Evolutionary conservation across 352 stramenopile genomes (phyloP), one percentile per base, ranked within the genome.

Genomic region (Pythium biforme): DNA sequence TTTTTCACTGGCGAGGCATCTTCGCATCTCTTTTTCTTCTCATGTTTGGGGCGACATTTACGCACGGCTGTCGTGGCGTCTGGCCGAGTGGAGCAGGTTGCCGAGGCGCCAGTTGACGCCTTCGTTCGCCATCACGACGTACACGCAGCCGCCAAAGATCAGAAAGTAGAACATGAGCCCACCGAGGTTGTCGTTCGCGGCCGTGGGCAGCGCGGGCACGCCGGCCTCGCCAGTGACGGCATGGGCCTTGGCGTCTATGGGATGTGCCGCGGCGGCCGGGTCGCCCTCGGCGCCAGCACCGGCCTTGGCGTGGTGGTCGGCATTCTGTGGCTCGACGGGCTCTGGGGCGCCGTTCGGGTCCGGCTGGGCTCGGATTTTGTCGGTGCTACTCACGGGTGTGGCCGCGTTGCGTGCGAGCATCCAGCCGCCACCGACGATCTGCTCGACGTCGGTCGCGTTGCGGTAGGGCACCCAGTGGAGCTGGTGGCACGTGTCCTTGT

Each of bases 401-500:
- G 29, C 29, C 27, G 37, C 37, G 14, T 19, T 43, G 41, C 20
- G 26, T 12, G 14, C 48, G 53, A 70, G 39, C 43, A 56, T 66
- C 66, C 66, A 73, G 23, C 49, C 56, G 31, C 60, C 55, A 29
- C 62, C 62, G 14, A 77, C 46, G 23, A 77, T 60, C 51, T 62
- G 25, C 55, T 78, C 68, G 17, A 78, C 55, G 0, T 72, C 55
- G 20, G 46, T 64, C 17, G 72, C 58, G 37, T 79, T 55, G 20
- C 10, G 19, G 59, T 74, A 78, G 33, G 71, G 71, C 48, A 78
- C 65, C 71, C 71, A 78, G 56, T 78, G 69, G n/a, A 78, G 62
- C 62, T 78, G 71, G 15, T 64, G 20, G 52, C 71, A 78, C 19
- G 64, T 67, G n/a, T 76, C 63, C 37, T 40, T 62, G 59, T 78